Conservation (phyloP, 495 filamentous ascomycete genomes). For the Penicillium ochrochloron region DNA sequence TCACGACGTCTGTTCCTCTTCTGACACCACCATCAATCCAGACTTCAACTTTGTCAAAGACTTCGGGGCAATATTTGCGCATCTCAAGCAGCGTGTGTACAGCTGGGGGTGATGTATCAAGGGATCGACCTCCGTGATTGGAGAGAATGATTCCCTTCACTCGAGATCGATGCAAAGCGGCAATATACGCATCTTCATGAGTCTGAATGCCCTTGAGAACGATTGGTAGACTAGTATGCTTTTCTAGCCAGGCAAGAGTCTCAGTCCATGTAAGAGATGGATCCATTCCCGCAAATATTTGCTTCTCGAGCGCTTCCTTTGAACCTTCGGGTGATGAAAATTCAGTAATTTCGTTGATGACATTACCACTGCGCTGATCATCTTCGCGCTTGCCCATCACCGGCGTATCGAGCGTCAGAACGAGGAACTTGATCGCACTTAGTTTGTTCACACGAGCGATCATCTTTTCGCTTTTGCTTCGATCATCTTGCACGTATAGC, state of each 20-base stretch:
- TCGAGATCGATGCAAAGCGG: slow-evolving; percentile 66
- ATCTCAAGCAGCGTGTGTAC: slow-evolving; percentile 87
- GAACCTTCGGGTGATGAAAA: slow-evolving; percentile 42
- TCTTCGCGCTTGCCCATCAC: slow-evolving; percentile 87
- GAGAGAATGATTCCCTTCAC: slow-evolving; percentile 78
- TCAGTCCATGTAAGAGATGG: slow-evolving; percentile 80
- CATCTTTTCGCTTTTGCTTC: slow-evolving; percentile 79
- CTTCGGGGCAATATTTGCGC: slow-evolving; percentile 81
- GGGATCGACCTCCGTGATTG: slow-evolving; percentile 83
- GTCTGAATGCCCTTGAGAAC: slow-evolving; percentile 91
- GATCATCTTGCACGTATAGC: slow-evolving; percentile 82
- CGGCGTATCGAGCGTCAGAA: slow-evolving; percentile 84
- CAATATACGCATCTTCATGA: slow-evolving; percentile 86
- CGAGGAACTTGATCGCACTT: slow-evolving; percentile 73
- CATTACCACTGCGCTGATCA: slow-evolving; percentile 68
- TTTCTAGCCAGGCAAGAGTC: slow-evolving; percentile 75
- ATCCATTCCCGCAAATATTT: slow-evolving; percentile 76
- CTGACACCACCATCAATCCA: slow-evolving; percentile 88
- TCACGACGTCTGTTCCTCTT: slow-evolving; percentile 87
- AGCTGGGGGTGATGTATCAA: slow-evolving; percentile 87
- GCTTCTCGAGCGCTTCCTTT: slow-evolving; percentile 52
- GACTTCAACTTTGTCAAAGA: slow-evolving; percentile 77
- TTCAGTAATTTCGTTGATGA: slow-evolving; percentile 36
- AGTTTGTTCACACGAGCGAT: slow-evolving; percentile 73
- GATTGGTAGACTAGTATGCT: slow-evolving; percentile 78